phyloP scores from a whole-genome alignment of 371 early-diverging fungal genomes.

The Chytridium lagenaria region DNA sequence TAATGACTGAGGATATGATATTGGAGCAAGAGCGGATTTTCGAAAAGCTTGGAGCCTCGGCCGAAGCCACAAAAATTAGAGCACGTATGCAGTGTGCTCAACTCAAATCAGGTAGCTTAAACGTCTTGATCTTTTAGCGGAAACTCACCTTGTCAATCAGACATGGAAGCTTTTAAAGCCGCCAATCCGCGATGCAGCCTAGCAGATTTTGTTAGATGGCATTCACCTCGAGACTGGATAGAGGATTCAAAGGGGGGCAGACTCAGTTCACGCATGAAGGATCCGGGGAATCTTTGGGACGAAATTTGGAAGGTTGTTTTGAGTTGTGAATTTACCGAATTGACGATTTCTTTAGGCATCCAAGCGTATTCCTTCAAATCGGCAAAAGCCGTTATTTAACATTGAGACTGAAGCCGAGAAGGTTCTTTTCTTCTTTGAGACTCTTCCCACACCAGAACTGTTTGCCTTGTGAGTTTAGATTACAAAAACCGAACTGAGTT shows the following conservation, averaged over 20 bases:
- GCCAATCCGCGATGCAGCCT: conserved; percentile 81
- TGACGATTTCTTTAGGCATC: conserved; percentile 57
- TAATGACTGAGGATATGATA: conserved; percentile 92
- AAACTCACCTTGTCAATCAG: no score
- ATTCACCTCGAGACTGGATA: conserved; percentile 83
- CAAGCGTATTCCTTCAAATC: conserved; percentile 67
- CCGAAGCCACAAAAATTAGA: conserved; percentile 72
- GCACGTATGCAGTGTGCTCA: conserved; percentile 82
- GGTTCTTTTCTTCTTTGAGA: conserved; percentile 74
- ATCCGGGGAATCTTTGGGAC: conserved; percentile 84
- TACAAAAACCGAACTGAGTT: no score
- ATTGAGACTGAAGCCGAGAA: conserved; percentile 73
- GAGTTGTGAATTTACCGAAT: no score
- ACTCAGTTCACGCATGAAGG: conserved; percentile 81
- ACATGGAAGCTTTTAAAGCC: conserved; percentile 86
- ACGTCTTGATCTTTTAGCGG: neutral
- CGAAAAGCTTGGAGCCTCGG: conserved; percentile 77
- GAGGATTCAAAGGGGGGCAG: conserved; percentile 51
- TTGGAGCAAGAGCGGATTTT: conserved; percentile 76
- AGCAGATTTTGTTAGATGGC: conserved; percentile 95
- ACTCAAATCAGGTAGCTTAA: conserved; percentile 62
- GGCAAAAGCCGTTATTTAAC: conserved; percentile 85
- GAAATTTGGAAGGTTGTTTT: conserved; percentile 77
- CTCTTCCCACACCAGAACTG: conserved; percentile 67
- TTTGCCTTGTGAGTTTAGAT: conserved; percentile 1